Evolutionary conservation across 2,329 filamentous ascomycete genomes (phyloP).

Genomic region (Epichloe scottii): DNA sequence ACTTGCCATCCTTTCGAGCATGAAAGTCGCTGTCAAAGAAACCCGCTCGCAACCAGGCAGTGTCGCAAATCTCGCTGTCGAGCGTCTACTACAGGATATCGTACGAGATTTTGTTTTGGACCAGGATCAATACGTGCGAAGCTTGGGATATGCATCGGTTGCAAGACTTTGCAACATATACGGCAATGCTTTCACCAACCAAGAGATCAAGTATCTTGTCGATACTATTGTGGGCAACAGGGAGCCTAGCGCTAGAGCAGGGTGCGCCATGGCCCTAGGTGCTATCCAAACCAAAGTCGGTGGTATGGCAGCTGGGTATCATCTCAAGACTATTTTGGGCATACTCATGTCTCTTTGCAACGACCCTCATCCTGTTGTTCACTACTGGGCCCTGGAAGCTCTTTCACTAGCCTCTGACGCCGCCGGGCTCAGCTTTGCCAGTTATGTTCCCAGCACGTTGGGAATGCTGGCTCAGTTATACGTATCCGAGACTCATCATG

Average conservation of each 20-base stretch:
- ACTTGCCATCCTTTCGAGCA: constrained; percentile 62
- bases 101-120: constrained; percentile 62
- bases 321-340: constrained; percentile 92
- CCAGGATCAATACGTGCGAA: constrained; percentile 74
- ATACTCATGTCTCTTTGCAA: constrained; percentile 97
- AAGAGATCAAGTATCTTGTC: constrained; percentile 81
- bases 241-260: constrained; percentile 84
- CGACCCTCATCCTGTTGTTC: constrained; percentile 87
- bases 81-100: constrained; percentile 73
- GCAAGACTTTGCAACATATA: constrained; percentile 74
- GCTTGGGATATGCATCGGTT: constrained; percentile 71
- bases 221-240: constrained; percentile 91
- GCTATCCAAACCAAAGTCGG: constrained; percentile 92
- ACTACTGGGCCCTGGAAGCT: constrained; percentile 92
- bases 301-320: constrained; percentile 92
- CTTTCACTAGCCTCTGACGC: constrained; percentile 79
- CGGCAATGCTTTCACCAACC: constrained; percentile 78
- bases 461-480: constrained; percentile 93
- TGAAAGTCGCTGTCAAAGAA: constrained; percentile 77
- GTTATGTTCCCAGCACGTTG: constrained; percentile 78
- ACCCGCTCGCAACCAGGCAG: constrained; percentile 61
- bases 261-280: constrained; percentile 86
- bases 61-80: constrained; percentile 61
- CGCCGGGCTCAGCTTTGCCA: constrained; percentile 81
- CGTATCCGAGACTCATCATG: constrained; percentile 79